Percentiles rank a stretch among this genome's conserved stretches.
phyloP scores from a whole-genome alignment of 2,329 filamentous ascomycete species.

The Monosporascus cannonballus region DNA sequence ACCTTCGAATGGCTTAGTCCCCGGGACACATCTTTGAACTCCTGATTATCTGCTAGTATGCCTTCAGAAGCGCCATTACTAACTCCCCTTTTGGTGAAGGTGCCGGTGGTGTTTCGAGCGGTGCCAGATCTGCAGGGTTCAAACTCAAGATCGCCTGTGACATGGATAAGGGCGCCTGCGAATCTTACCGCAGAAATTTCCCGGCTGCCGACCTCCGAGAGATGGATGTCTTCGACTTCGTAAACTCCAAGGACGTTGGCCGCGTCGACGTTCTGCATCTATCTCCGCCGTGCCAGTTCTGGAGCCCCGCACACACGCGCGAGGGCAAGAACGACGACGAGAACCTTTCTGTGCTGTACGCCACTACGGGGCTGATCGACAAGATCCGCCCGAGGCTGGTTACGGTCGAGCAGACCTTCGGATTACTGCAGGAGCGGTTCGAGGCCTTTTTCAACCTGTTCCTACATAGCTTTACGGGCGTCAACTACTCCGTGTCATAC shows the following conservation, averaged over 20 bases:
- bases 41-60: no score
- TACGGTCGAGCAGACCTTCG: constrained; percentile 73
- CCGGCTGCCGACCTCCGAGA: constrained; percentile 38
- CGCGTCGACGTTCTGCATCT: constrained; percentile 62
- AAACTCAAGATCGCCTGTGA: constrained; percentile 58
- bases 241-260: constrained; percentile 25
- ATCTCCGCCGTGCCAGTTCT: constrained; percentile 70
- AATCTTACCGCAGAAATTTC: constrained; percentile 55
- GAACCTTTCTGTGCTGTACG: constrained; percentile 54
- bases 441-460: constrained; percentile 48
- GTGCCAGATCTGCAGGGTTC: constrained; percentile 53
- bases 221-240: constrained; percentile 40
- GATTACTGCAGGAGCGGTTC: constrained; percentile 48
- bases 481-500: constrained; percentile 66
- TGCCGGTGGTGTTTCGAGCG: constrained; percentile 63
- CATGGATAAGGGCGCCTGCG: constrained; percentile 44
- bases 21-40: no score
- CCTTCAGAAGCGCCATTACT: no score
- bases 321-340: constrained; percentile 51
- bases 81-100: no score
- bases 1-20: no score
- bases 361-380: constrained; percentile 45
- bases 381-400: constrained; percentile 57
- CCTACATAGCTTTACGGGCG: constrained; percentile 54
- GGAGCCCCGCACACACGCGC: constrained; percentile 62